Percentiles rank a stretch among this genome's conserved stretches.
phyloP scores from a whole-genome alignment of 352 stramenopile genomes.

The Phytophthora ramorum region DNA sequence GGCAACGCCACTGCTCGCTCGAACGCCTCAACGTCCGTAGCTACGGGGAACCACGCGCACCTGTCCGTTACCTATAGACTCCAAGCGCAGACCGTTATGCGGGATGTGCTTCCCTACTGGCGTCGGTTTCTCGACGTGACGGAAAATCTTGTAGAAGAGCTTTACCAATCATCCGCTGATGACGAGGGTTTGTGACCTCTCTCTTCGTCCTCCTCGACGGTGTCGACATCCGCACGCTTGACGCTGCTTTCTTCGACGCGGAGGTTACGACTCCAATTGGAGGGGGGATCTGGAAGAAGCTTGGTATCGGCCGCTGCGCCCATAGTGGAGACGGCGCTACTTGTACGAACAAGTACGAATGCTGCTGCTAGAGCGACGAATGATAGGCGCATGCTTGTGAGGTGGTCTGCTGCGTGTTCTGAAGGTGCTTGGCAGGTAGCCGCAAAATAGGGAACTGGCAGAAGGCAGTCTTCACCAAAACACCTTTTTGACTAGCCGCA shows the following conservation, averaged over 20 bases:
- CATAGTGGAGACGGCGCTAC: not conserved
- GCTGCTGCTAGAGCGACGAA: not conserved
- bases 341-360: not conserved
- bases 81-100: not conserved
- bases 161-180: not conserved
- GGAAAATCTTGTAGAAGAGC: not conserved
- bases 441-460: not conserved
- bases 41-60: not conserved
- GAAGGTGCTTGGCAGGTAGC: not conserved
- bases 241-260: not conserved
- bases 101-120: not conserved
- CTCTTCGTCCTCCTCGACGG: not conserved
- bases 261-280: not conserved
- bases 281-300: not conserved
- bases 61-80: not conserved
- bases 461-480: too few relatives aligned
- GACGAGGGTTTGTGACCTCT: not conserved
- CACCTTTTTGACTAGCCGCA: too few relatives aligned
- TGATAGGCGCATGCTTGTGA: not conserved
- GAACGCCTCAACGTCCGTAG: too few relatives aligned
- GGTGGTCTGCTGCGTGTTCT: not conserved
- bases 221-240: not conserved
- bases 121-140: not conserved
- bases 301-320: not conserved
- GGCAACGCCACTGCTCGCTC: too few relatives aligned